These are phyloP conservation scores for Arctium lappa DNA, from an alignment of 129 eudicot genomes.

Conservation along the genomic window DNA sequence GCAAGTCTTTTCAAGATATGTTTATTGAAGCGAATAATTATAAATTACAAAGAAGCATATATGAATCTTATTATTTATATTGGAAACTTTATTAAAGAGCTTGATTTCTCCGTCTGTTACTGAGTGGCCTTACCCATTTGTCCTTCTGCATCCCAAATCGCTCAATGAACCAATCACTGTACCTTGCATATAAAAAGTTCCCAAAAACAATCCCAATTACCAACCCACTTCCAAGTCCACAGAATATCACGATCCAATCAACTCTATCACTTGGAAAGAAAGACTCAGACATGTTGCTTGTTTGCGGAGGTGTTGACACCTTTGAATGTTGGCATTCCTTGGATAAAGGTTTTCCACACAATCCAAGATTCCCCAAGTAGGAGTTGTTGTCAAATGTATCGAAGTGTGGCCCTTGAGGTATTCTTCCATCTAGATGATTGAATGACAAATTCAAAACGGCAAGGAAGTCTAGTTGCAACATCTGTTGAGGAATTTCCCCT, in stretches of 20 bases:
- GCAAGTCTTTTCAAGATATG: neutral
- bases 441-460: slow-evolving; percentile 20
- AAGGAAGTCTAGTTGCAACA: slow-evolving; percentile 18
- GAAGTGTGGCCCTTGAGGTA: slow-evolving; percentile 10
- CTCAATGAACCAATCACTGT: slow-evolving; percentile 17
- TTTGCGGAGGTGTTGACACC: neutral
- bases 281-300: slow-evolving; percentile 1
- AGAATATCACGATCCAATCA: slow-evolving; percentile 7
- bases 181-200: neutral
- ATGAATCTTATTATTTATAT: neutral
- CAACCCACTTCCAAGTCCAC: slow-evolving; percentile 23
- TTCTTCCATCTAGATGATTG: slow-evolving; percentile 21
- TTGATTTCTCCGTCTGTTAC: neutral
- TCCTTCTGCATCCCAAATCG: slow-evolving; percentile 3
- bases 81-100: neutral
- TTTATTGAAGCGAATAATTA: neutral
- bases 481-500: slow-evolving; percentile 21
- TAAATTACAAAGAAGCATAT: neutral
- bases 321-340: neutral
- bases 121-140: slow-evolving; percentile 10
- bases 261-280: slow-evolving; percentile 4
- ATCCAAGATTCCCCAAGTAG: slow-evolving; percentile 1
- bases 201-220: neutral
- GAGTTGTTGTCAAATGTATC: slow-evolving; percentile 12
- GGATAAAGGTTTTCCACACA: slow-evolving; percentile 18